Conservation (phyloP, 2,329 filamentous ascomycete genomes). For the Delphinella strobiligena region DNA sequence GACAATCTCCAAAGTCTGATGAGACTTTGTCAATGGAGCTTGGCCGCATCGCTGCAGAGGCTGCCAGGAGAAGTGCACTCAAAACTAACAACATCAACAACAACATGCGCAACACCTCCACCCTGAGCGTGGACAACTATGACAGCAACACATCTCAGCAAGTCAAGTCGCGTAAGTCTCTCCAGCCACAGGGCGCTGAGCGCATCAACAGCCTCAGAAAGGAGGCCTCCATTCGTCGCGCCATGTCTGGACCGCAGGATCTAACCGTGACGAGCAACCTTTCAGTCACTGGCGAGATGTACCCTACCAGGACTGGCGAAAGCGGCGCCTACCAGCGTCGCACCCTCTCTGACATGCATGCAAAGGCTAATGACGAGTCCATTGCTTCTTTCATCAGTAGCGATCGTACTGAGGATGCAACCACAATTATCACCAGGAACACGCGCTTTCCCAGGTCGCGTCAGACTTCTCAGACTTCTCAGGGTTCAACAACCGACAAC, state of each 20-base stretch:
- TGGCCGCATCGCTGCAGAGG: too few species aligned
- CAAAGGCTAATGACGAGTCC: conserved; percentile 39
- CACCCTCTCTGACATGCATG: conserved; percentile 44
- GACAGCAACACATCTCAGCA: too few species aligned
- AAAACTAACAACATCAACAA: conserved; percentile 22
- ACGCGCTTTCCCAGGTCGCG: conserved; percentile 39
- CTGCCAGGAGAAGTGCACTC: too few species aligned
- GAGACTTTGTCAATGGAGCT: too few species aligned
- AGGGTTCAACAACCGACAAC: too few species aligned
- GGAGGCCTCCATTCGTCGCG: conserved; percentile 34
- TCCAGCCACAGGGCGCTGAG: too few species aligned
- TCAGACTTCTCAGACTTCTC: conserved; percentile 7
- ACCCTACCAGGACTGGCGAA: conserved; percentile 18
- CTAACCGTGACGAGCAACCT: too few species aligned
- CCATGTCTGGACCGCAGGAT: too few species aligned
- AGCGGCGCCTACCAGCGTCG: conserved; percentile 27
- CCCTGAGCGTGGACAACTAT: conserved; percentile 38
- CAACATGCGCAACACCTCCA: conserved; percentile 39
- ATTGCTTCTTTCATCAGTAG: conserved; percentile 40
- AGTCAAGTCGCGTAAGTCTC: too few species aligned
- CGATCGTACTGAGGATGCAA: conserved; percentile 33
- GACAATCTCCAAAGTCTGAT: too few species aligned
- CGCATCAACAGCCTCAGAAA: conserved; percentile 25
- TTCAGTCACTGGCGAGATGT: too few species aligned
- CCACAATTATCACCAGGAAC: conserved; percentile 32